These are phyloP conservation scores for Sporothrix schenckii DNA, from an alignment of 2,329 filamentous ascomycete genomes.

Conservation along the genomic window DNA sequence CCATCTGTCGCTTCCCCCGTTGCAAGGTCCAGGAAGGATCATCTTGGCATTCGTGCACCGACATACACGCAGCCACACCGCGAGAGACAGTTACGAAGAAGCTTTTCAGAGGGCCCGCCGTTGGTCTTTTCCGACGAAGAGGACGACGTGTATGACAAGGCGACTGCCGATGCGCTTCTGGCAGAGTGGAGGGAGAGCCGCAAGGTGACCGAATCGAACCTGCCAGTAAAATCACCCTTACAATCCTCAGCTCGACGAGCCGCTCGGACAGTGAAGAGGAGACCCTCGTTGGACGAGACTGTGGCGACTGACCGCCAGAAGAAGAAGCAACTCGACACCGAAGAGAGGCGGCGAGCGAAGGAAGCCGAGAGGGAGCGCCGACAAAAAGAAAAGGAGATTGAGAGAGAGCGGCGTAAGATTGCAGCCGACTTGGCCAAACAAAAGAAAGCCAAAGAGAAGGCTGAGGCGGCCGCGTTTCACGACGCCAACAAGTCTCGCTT, in stretches of 20 bases:
- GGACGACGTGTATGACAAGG: conserved; percentile 32
- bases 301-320: background rate
- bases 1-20: background rate
- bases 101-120: conserved; percentile 27
- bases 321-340: conserved; percentile 29
- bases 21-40: background rate
- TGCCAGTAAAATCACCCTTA: background rate
- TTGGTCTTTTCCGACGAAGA: conserved; percentile 31
- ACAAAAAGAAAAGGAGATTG: conserved; percentile 59
- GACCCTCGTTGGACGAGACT: conserved; percentile 6
- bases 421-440: conserved; percentile 64
- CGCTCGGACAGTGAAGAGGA: too few species aligned
- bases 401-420: conserved; percentile 58
- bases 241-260: conserved; percentile 25
- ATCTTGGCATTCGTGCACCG: too few species aligned
- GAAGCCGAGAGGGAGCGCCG: conserved; percentile 60
- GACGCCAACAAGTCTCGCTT: conserved; percentile 73
- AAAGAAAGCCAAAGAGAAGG: conserved; percentile 64
- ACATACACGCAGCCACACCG: background rate
- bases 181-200: background rate
- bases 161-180: background rate
- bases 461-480: conserved; percentile 65
- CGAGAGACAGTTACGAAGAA: conserved; percentile 25
- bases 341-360: conserved; percentile 55
- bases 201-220: conserved; percentile 12